Base-by-base conservation (phyloP, 2,329 filamentous ascomycete species). In the Trichothecium sympodiale region DNA sequence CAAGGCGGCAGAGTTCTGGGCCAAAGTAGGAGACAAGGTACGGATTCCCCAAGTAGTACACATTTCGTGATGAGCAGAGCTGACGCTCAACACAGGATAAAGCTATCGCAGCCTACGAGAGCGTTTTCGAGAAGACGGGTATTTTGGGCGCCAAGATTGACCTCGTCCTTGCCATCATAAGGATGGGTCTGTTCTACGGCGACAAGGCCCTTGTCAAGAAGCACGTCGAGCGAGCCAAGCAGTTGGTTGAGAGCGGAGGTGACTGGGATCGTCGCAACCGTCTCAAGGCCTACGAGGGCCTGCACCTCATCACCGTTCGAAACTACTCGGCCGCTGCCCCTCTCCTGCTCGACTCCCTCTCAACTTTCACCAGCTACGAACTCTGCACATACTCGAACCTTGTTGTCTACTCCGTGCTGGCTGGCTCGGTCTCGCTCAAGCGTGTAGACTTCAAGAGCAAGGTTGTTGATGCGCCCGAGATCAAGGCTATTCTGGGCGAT, bases 231-330 rank as follows among this genome's bases (percentile, higher is more conserved):
- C 80, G 89, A 30, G 88, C 88, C 48, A 86, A 84, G 64, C 74
- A 83, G 4, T 71, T 98, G 34, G 88, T 98, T 25, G 91, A 98
- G 56, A 83, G 83, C 46, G 91, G 91, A 47, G 91, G 91, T 59
- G 91, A 98, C 62, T 98, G 91, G 91, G 91, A 98, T 59, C 83
- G 91, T 45, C 82, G 91, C 58, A 98, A 98, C 69, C 82, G 91
- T 41, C 77, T 98, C 53, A 98, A 98, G 80, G 91, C 91, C 46
- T 98, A 98, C 71, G 87, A 94, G 57, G 91, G 91, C 43, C 72
- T 98, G 38, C 83, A 96, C 56, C 75, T 94, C 39, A 79, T 98
- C 47, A 96, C 89, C 17, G 77, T 91, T 46, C 87, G 91, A 48
- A 88, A 87, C 42, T 87, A 96, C 69, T 84, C 80, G 58, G 69